A percentile compares a stretch with the other conserved stretches of the same genome.
Conservation (phyloP, 495 filamentous ascomycete species). For the Apodospora peruviana region DNA sequence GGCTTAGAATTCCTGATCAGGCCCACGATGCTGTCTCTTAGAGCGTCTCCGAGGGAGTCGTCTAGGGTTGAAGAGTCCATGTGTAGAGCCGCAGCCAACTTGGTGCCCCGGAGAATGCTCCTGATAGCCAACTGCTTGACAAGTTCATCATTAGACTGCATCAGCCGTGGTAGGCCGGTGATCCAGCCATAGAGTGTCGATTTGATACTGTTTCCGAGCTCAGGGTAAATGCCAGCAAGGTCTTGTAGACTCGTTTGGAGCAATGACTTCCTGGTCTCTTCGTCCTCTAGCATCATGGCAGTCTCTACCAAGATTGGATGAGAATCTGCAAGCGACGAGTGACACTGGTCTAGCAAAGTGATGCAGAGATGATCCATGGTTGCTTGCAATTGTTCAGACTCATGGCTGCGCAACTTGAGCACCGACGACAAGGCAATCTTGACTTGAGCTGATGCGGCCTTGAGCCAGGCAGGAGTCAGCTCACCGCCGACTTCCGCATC, state of each 20-base stretch:
- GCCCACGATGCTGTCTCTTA: constrained; percentile 54
- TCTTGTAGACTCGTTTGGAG: constrained; percentile 49
- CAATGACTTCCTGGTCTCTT: constrained; percentile 38
- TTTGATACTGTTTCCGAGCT: constrained; percentile 63
- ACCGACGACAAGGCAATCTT: constrained; percentile 79
- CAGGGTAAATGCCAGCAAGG: constrained; percentile 56
- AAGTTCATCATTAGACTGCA: constrained; percentile 79
- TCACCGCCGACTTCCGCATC: constrained; percentile 9
- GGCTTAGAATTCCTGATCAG: constrained; percentile 34
- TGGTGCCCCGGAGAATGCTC: constrained; percentile 66
- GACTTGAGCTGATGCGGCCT: constrained; percentile 74
- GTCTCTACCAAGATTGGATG: constrained; percentile 71
- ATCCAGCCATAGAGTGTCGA: constrained; percentile 75
- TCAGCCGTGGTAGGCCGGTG: constrained; percentile 68
- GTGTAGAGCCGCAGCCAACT: constrained; percentile 59
- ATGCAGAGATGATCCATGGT: constrained; percentile 66
- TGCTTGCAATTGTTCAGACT: constrained; percentile 61
- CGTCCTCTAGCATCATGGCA: constrained; percentile 63
- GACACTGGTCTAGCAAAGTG: constrained; percentile 70
- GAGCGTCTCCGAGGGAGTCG: constrained; percentile 55
- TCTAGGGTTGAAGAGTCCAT: constrained; percentile 68
- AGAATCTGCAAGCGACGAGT: constrained; percentile 65
- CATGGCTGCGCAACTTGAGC: constrained; percentile 70
- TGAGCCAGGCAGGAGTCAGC: constrained; percentile 65
- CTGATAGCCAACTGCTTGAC: constrained; percentile 65